Evolutionary conservation across 306 rosid species (phyloP).

Genomic region (Medicago ruthenica): DNA sequence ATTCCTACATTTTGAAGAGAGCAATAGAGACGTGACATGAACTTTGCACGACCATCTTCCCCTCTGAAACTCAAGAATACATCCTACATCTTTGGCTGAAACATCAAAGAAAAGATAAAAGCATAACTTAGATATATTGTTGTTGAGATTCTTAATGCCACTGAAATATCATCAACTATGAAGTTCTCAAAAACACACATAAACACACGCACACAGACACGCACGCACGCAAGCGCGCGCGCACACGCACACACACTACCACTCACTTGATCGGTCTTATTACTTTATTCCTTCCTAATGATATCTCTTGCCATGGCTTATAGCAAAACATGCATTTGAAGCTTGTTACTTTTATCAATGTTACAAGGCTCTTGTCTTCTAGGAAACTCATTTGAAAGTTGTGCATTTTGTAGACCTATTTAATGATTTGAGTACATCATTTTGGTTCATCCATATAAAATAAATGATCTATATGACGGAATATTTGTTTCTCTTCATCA

Average conservation of each 20-base stretch:
- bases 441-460: conserved; percentile 34
- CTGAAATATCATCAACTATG: background rate
- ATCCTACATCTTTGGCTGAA: conserved; percentile 21
- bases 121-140: no score
- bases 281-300: background rate
- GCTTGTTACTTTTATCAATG: conserved; percentile 7
- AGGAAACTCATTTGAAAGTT: conserved; percentile 6
- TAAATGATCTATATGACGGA: conserved; percentile 41
- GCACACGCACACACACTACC: background rate
- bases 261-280: background rate
- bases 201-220: no score
- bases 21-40: background rate
- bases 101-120: background rate
- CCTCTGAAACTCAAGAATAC: conserved; percentile 36
- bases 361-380: conserved; percentile 26
- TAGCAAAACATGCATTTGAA: conserved; percentile 36
- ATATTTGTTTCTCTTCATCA: conserved; percentile 18
- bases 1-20: conserved; percentile 18
- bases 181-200: no score
- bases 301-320: conserved; percentile 45
- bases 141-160: background rate
- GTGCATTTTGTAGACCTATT: background rate
- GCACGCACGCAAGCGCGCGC: no score
- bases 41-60: background rate
- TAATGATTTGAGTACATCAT: conserved; percentile 2